Conservation (phyloP, 768 basidiomycete species). For the Cubamyces sp. region DNA sequence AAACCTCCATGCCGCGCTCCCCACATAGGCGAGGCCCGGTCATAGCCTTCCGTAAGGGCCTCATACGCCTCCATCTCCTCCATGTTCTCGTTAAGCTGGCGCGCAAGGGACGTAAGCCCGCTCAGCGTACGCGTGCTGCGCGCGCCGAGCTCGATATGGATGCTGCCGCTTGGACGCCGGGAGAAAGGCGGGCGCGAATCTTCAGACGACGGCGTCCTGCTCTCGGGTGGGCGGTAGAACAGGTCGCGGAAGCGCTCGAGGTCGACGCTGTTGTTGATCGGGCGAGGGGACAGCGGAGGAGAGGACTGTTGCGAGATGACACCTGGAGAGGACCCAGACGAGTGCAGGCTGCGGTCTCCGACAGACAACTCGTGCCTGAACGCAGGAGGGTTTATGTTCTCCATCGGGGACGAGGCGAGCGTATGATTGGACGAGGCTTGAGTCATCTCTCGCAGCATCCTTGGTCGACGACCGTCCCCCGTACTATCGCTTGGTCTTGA, state of each 20-base stretch:
- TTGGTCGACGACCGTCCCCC: slow-evolving; percentile 15
- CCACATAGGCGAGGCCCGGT: slow-evolving; percentile 17
- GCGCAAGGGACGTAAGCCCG: slow-evolving; percentile 43
- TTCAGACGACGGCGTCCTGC: slow-evolving; percentile 14
- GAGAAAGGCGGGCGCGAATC: slow-evolving; percentile 25
- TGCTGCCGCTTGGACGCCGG: slow-evolving; percentile 30
- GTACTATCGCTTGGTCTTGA: background rate
- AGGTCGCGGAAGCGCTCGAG: slow-evolving; percentile 76
- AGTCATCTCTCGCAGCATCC: slow-evolving; percentile 17
- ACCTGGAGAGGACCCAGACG: slow-evolving; percentile 34
- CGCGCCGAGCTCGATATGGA: slow-evolving; percentile 36
- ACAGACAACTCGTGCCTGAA: slow-evolving; percentile 28
- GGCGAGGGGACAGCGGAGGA: slow-evolving; percentile 51
- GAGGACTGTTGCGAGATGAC: slow-evolving; percentile 39
- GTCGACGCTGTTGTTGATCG: slow-evolving; percentile 63
- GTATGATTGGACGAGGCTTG: slow-evolving; percentile 30
- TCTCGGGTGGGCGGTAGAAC: slow-evolving; percentile 59
- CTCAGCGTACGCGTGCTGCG: slow-evolving; percentile 38
- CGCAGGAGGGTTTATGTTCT: slow-evolving; percentile 30
- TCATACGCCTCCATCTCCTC: slow-evolving; percentile 33
- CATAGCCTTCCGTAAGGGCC: slow-evolving; percentile 25
- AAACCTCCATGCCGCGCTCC: slow-evolving; percentile 27
- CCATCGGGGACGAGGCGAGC: slow-evolving; percentile 33
- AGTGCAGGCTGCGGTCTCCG: slow-evolving; percentile 20
- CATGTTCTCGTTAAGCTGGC: slow-evolving; percentile 45